Base-by-base conservation (phyloP, 169 alveolate species). In the Cryptosporidium sp. region DNA sequence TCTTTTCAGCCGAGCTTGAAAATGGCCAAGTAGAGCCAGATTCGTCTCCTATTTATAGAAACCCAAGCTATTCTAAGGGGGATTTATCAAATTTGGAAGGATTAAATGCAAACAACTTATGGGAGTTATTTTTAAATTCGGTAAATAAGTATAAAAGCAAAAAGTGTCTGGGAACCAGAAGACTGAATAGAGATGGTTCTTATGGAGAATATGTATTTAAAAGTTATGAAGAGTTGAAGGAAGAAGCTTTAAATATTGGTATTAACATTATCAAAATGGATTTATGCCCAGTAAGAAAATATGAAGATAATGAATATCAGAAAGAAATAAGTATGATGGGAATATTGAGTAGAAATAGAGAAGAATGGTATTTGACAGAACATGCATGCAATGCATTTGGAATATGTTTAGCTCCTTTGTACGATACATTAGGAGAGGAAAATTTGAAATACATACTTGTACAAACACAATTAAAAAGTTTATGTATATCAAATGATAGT, bases 351-450 rank as follows among this genome's bases (percentile, higher is more conserved):
- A 94, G 92, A 69, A 96, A 94, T 74, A 70, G 98, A 23, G 94
- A 92, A 45, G 98, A 96, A 73, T 96, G 98, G 98, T 84, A 93
- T 26, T 71, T 94, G 23, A 86, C 95, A 31, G 97, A 94, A 85
- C 93, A 94, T 29, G 98, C 94, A n/a, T 84, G 94, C 31, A 89
- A 86, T 65, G 70, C 92, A 21, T 85, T 91, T 41, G 68, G 92
- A 5, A 86, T 93, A 21, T 91, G 95, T 3, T 69, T 92, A 5
- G 96, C 93, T 18, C 94, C 96, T 9, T 71, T 94, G n/a, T 95
- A 94, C 84, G 94, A 95, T 51, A 93, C 95, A n/a, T 92, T 94
- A 5, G 97, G 96, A 3, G 92, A 67, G 43, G 97, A 95, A 14
- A 80, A 94, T 29, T 75, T 95, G 37, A 84, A 89, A 26, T 93